Evolutionary conservation across 805 yeast genomes (phyloP).

Genomic region (Candida verbasci): DNA sequence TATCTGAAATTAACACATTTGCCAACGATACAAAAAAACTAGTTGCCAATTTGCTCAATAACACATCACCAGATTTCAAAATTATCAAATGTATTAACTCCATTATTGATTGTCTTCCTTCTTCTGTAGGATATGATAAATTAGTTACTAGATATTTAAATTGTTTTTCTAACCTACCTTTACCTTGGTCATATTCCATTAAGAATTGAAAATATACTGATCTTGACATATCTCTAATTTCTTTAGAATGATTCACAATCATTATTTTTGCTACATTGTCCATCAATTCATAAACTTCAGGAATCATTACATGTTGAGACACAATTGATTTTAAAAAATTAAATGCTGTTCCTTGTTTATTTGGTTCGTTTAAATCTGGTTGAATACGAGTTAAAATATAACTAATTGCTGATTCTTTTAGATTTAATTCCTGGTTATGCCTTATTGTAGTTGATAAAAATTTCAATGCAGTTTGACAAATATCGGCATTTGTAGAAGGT

Average conservation of each 20-base stretch:
- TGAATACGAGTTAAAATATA: conserved; percentile 66
- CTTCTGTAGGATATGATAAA: conserved; percentile 75
- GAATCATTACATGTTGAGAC: conserved; percentile 65
- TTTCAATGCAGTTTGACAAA: conserved; percentile 76
- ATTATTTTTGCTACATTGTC: conserved; percentile 75
- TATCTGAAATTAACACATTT: conserved; percentile 73
- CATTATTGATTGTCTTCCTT: conserved; percentile 87
- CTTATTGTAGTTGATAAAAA: conserved; percentile 70
- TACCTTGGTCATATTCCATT: conserved; percentile 93
- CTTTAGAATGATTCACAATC: conserved; percentile 84
- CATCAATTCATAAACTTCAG: conserved; percentile 89
- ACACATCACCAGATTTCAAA: conserved; percentile 55
- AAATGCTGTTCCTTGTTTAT: conserved; percentile 82
- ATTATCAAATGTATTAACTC: conserved; percentile 74
- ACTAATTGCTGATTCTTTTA: conserved; percentile 69
- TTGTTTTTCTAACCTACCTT: conserved; percentile 77
- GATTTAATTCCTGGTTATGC: conserved; percentile 57
- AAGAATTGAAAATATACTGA: conserved; percentile 78
- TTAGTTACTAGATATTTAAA: conserved; percentile 77
- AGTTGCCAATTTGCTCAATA: conserved; percentile 57
- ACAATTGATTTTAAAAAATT: conserved; percentile 78
- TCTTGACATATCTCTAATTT: conserved; percentile 80
- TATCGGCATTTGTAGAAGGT: conserved; percentile 71
- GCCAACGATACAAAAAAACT: conserved; percentile 83
- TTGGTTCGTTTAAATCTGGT: conserved; percentile 90